Percentiles rank a stretch among this genome's conserved stretches.
Conservation (phyloP, 2,329 filamentous ascomycete genomes). For the Xylariaceae sp. region DNA sequence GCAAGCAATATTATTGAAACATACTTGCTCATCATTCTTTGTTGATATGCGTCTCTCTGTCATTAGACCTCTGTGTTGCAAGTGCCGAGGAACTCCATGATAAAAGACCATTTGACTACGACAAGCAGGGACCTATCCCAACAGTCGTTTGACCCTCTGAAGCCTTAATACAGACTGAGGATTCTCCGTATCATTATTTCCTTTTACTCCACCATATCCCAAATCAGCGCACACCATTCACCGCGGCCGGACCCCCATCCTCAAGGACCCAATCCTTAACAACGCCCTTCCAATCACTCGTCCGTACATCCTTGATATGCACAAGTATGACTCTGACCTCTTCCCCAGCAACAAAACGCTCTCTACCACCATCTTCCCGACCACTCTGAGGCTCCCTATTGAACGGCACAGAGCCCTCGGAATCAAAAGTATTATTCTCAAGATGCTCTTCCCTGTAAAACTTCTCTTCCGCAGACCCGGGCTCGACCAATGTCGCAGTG, state of each 20-base stretch:
- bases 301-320: conserved; percentile 77
- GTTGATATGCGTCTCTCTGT: no score
- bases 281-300: conserved; percentile 92
- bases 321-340: conserved; percentile 88
- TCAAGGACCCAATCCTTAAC: conserved; percentile 72
- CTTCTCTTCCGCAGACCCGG: conserved; percentile 75
- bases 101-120: no score
- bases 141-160: no score
- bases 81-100: no score
- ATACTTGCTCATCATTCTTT: no score
- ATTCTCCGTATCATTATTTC: no score
- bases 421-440: conserved; percentile 85
- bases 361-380: conserved; percentile 51
- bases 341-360: conserved; percentile 73
- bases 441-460: conserved; percentile 83
- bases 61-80: no score
- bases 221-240: conserved; percentile 41
- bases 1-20: no score
- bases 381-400: conserved; percentile 33
- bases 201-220: no score
- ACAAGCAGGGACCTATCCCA: no score
- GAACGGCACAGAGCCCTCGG: conserved; percentile 48
- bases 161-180: no score
- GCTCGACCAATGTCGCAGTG: conserved; percentile 69
- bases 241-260: conserved; percentile 23